phyloP scores from a whole-genome alignment of 192 early-diverging fungal genomes.

The Backusella parvicylindrica region DNA sequence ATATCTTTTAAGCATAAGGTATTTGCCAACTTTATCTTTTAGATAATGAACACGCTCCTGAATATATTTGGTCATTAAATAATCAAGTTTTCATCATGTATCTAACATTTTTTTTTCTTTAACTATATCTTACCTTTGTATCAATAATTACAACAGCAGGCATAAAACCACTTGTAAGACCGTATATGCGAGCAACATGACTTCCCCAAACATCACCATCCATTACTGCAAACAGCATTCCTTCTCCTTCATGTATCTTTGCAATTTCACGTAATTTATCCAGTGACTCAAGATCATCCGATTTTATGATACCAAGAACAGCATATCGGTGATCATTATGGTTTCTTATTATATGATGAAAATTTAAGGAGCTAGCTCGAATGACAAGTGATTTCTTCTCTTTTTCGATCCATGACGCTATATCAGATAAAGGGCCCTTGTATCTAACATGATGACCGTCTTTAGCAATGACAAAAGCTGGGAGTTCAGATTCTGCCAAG shows the following conservation, averaged over 20 bases:
- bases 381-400: slow-evolving; percentile 67
- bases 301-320: slow-evolving; percentile 63
- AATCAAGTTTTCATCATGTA: neutral
- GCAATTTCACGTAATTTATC: slow-evolving; percentile 24
- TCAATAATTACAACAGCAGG: slow-evolving; percentile 26
- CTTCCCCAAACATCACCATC: slow-evolving; percentile 58
- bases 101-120: neutral
- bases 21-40: neutral
- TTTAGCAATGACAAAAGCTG: slow-evolving; percentile 58
- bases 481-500: slow-evolving; percentile 25
- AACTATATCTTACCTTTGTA: neutral
- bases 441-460: slow-evolving; percentile 36
- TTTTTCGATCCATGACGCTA: slow-evolving; percentile 56
- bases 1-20: neutral
- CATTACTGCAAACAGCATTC: slow-evolving; percentile 58
- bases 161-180: slow-evolving; percentile 9
- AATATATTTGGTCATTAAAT: neutral
- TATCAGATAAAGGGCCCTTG: slow-evolving; percentile 20
- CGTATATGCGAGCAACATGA: slow-evolving; percentile 56
- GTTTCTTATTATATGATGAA: neutral
- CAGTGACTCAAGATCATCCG: slow-evolving; percentile 11
- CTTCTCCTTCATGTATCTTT: neutral
- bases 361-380: slow-evolving; percentile 5
- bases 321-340: slow-evolving; percentile 26
- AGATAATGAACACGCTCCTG: neutral